Conservation (phyloP, 1,284 basidiomycete genomes). For the Polyporus tsugae region DNA sequence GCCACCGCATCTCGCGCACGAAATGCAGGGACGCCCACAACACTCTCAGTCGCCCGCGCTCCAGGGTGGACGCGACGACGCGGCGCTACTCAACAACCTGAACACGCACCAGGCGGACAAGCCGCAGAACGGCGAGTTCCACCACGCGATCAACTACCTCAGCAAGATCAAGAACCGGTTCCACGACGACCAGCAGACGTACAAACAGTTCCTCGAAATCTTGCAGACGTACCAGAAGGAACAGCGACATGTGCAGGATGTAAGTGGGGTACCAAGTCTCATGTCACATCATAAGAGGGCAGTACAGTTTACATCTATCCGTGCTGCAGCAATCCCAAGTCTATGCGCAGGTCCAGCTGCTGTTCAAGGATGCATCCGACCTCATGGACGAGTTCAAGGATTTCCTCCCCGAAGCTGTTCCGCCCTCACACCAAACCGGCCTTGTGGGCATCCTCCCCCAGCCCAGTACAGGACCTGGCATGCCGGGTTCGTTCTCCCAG, state of each 20-base stretch:
- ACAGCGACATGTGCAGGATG: constrained; percentile 87
- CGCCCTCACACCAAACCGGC: constrained; percentile 46
- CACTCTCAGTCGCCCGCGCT: constrained; percentile 36
- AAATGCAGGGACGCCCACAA: constrained; percentile 31
- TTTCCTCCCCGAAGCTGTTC: constrained; percentile 84
- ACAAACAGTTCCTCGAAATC: constrained; percentile 98
- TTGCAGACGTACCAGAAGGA: constrained; percentile 98
- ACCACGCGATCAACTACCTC: constrained; percentile 97
- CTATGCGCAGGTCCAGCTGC: constrained; percentile 89
- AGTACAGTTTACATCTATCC: background rate
- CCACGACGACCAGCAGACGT: constrained; percentile 91
- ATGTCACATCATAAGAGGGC: no score
- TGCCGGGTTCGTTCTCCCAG: constrained; percentile 41
- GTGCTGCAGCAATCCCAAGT: constrained; percentile 68
- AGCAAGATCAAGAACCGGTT: constrained; percentile 99
- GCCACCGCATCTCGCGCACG: constrained; percentile 27
- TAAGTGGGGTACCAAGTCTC: constrained; percentile 50
- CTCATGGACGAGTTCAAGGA: constrained; percentile 96
- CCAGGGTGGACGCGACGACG: constrained; percentile 43
- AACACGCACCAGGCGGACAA: constrained; percentile 42
- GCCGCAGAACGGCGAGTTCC: constrained; percentile 81
- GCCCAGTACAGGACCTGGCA: constrained; percentile 43
- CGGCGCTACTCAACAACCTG: constrained; percentile 66
- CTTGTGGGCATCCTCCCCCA: constrained; percentile 54
- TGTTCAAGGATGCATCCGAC: constrained; percentile 95